phyloP scores from a whole-genome alignment of 1,284 basidiomycete genomes.

The Cryptococcus jaspeensis region DNA sequence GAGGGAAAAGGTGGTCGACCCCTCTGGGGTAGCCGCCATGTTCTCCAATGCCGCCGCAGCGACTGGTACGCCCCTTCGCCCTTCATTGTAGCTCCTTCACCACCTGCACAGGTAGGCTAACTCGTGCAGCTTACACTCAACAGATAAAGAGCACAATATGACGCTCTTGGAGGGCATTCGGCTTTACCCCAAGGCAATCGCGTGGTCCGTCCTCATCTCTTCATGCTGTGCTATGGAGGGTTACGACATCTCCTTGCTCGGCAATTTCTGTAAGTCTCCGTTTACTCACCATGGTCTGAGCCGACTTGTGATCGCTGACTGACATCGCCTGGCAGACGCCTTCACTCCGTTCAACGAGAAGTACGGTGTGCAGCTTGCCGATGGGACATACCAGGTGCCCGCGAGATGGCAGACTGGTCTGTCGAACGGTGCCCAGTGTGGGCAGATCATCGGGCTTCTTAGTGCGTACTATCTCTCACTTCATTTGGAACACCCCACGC shows the following conservation, averaged over 20 bases:
- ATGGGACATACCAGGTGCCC: constrained; percentile 51
- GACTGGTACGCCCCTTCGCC: constrained; percentile 19
- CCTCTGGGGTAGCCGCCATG: constrained; percentile 10
- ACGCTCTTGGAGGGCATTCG: constrained; percentile 42
- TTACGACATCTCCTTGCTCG: constrained; percentile 46
- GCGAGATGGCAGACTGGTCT: constrained; percentile 55
- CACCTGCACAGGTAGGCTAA: not conserved
- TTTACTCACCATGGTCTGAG: not conserved
- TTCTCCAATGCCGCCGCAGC: constrained; percentile 28
- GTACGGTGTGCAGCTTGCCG: constrained; percentile 36
- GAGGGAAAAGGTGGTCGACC: constrained; percentile 5
- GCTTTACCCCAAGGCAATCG: constrained; percentile 54
- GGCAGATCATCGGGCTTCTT: constrained; percentile 53
- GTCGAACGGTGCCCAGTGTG: constrained; percentile 47
- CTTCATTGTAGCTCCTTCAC: not conserved
- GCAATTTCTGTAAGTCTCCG: constrained; percentile 40
- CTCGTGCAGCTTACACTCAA: not conserved
- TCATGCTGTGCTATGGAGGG: constrained; percentile 55
- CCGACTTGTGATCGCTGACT: not conserved
- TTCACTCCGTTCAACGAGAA: constrained; percentile 46
- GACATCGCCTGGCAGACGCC: constrained; percentile 26
- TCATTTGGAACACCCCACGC: not conserved
- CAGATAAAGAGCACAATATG: constrained; percentile 50
- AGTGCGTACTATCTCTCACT: constrained; percentile 3
- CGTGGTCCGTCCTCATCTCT: constrained; percentile 53